A percentile compares a stretch with the other conserved stretches of the same genome.
Evolutionary conservation across 192 early-diverging fungal genomes (phyloP).

Genomic region (Backusella sp.): DNA sequence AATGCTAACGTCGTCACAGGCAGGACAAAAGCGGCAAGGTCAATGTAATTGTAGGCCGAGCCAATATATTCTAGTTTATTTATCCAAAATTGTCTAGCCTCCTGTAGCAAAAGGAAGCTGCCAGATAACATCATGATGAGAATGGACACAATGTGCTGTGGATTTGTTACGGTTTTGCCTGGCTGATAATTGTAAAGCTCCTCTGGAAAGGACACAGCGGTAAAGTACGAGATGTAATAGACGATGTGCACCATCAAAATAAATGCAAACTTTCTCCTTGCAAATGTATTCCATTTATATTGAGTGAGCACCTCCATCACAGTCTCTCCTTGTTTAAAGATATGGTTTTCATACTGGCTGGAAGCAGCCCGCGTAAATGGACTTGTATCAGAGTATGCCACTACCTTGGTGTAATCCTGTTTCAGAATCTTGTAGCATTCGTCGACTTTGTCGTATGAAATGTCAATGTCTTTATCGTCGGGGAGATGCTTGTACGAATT

Average conservation of each 20-base stretch:
- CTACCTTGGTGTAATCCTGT: background rate
- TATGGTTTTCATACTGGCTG: background rate
- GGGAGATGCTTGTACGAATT: background rate
- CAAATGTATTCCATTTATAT: conserved; percentile 20
- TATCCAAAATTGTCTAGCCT: background rate
- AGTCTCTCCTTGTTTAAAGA: conserved; percentile 14
- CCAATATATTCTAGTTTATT: background rate
- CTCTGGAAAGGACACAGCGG: background rate
- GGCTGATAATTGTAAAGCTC: background rate
- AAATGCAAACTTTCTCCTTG: background rate
- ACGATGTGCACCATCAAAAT: conserved; percentile 1
- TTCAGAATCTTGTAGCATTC: background rate
- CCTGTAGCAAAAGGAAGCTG: background rate
- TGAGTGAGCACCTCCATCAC: conserved; percentile 9
- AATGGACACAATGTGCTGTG: background rate
- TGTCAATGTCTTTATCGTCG: background rate
- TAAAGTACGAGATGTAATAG: conserved; percentile 12
- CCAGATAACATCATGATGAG: background rate
- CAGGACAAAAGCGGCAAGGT: background rate
- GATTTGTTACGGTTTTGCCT: background rate
- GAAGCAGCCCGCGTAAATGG: background rate
- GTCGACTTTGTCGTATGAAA: background rate
- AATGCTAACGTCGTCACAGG: background rate
- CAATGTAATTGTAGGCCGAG: background rate
- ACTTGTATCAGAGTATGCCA: background rate